Conservation (phyloP, 768 basidiomycete genomes). For the Boletus bicolor region DNA sequence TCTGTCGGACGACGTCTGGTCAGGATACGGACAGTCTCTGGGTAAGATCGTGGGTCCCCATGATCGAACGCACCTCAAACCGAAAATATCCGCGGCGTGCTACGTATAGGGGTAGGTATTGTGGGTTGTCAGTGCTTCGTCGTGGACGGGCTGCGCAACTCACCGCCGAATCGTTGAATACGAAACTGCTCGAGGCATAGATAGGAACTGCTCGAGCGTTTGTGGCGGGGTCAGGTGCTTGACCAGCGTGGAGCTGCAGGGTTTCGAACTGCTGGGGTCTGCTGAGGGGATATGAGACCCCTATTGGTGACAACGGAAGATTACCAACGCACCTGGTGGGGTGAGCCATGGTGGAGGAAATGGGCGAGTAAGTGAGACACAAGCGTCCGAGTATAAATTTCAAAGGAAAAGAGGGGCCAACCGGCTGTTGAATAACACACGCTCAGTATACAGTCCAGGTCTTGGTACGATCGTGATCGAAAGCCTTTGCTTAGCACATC, state of each 20-base stretch:
- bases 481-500: neutral
- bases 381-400: neutral
- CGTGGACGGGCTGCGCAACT: constrained; percentile 22
- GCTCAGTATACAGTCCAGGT: neutral
- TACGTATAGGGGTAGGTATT: neutral
- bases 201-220: constrained; percentile 78
- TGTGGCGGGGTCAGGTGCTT: constrained; percentile 55
- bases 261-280: constrained; percentile 61
- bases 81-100: constrained; percentile 17
- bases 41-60: too few relatives aligned
- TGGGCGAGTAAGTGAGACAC: neutral
- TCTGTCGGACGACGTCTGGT: neutral
- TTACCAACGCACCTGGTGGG: constrained; percentile 1
- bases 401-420: neutral
- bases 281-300: neutral
- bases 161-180: constrained; percentile 60
- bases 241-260: constrained; percentile 76
- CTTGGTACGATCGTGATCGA: neutral
- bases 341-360: neutral
- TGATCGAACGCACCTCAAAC: constrained; percentile 5
- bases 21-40: neutral
- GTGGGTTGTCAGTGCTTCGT: neutral
- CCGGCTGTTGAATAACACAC: neutral
- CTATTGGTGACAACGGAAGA: neutral
- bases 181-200: constrained; percentile 69